Conservation (phyloP, 1,139 yeast genomes). For the Pneumocystis sp. region DNA sequence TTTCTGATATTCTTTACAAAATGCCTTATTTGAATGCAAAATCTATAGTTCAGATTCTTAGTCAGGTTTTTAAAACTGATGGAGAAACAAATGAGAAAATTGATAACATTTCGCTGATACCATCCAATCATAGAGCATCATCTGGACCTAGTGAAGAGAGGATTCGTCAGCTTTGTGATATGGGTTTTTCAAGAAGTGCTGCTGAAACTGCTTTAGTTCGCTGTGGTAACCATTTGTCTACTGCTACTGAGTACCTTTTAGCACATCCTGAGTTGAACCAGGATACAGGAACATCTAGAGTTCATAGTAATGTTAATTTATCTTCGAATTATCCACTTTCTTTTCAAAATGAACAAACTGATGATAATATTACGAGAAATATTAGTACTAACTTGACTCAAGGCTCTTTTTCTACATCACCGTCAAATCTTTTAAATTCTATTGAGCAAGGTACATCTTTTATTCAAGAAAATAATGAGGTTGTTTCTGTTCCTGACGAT, state of each 20-base stretch:
- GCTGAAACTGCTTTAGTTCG: constrained; percentile 7
- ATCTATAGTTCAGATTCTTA: constrained; percentile 13
- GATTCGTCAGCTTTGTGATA: constrained; percentile 31
- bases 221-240: neutral
- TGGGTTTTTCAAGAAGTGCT: constrained; percentile 29
- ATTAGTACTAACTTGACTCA: neutral
- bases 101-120: neutral
- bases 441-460: neutral
- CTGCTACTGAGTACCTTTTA: constrained; percentile 1
- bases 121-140: neutral
- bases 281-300: constrained; percentile 20
- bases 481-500: neutral
- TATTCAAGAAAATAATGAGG: neutral
- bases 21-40: constrained; percentile 11
- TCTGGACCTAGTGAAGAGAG: constrained; percentile 28
- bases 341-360: neutral
- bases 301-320: neutral
- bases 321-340: neutral
- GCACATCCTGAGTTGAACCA: constrained; percentile 21
- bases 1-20: constrained; percentile 13
- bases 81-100: neutral
- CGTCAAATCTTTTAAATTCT: neutral
- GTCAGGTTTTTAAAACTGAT: constrained; percentile 14
- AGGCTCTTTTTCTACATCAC: neutral
- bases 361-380: neutral